A percentile compares a stretch with the other conserved stretches of the same genome.
phyloP scores from a whole-genome alignment of 2,329 filamentous ascomycete genomes.

The Alternaria infectoria region DNA sequence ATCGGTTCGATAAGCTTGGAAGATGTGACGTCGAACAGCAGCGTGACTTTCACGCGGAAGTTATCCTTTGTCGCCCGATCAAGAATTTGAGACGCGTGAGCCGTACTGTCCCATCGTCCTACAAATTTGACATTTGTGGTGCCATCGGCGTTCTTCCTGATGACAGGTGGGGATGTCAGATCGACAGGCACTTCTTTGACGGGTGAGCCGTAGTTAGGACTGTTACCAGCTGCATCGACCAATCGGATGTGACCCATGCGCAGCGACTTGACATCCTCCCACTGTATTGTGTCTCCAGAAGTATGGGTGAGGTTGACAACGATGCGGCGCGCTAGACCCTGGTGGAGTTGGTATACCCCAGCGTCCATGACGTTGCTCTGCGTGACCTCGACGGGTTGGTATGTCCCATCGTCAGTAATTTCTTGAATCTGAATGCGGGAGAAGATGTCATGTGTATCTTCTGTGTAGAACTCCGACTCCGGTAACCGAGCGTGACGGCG shows the following conservation, averaged over 20 bases:
- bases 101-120: constrained; percentile 96
- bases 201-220: constrained; percentile 74
- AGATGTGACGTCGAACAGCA: constrained; percentile 86
- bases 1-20: constrained; percentile 86
- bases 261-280: constrained; percentile 80
- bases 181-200: constrained; percentile 79
- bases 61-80: constrained; percentile 93
- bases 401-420: constrained; percentile 87
- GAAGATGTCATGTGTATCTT: constrained; percentile 93
- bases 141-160: constrained; percentile 87
- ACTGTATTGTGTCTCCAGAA: constrained; percentile 85
- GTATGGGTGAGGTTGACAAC: constrained; percentile 89
- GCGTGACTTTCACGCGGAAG: constrained; percentile 84
- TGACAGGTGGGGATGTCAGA: constrained; percentile 75
- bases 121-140: constrained; percentile 84
- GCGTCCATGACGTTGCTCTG: constrained; percentile 82
- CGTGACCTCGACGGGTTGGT: constrained; percentile 89
- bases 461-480: constrained; percentile 89
- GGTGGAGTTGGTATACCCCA: constrained; percentile 94
- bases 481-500: constrained; percentile 74
- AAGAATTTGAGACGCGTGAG: constrained; percentile 90
- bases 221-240: constrained; percentile 83
- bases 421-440: constrained; percentile 88
- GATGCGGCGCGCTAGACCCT: constrained; percentile 88
- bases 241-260: constrained; percentile 82